Evolutionary conservation across 2,329 filamentous ascomycete genomes (phyloP).

Genomic region (Dothistroma pini): DNA sequence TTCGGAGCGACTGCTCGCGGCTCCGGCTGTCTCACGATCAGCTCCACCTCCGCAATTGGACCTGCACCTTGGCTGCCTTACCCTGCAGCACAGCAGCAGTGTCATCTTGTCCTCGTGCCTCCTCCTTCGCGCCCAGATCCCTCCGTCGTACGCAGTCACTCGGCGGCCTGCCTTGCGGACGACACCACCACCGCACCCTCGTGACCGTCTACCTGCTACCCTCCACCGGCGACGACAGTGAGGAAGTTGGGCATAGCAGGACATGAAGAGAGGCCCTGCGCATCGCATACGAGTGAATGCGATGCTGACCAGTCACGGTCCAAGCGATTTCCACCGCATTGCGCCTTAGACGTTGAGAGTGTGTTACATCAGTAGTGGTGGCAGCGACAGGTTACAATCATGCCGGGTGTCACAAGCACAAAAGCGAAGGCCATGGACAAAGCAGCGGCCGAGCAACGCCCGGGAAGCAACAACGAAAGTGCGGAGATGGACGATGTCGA

Average conservation of each 20-base stretch:
- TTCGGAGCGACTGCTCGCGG: not conserved
- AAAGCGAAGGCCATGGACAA: conserved; percentile 3
- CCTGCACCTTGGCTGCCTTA: not conserved
- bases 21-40: not conserved
- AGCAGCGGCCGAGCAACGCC: conserved; percentile 6
- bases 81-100: not conserved
- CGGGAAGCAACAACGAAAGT: conserved; percentile 14
- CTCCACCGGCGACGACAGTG: not conserved
- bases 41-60: not conserved
- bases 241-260: conserved; percentile 9
- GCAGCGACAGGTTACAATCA: not conserved
- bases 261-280: conserved; percentile 17
- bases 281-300: not conserved
- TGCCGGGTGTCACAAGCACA: conserved; percentile 12
- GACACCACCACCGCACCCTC: not conserved
- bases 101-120: conserved; percentile 3
- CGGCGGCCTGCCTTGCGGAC: not conserved
- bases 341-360: not conserved
- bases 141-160: not conserved
- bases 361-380: not conserved
- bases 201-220: not conserved
- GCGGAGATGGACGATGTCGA: conserved; percentile 25
- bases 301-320: conserved; percentile 21
- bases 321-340: conserved; percentile 15
- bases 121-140: not conserved